Evolutionary conservation across 2,329 filamentous ascomycete species (phyloP), one percentile per base, ranked within the genome.

Genomic region (Hypomyces rosellus): DNA sequence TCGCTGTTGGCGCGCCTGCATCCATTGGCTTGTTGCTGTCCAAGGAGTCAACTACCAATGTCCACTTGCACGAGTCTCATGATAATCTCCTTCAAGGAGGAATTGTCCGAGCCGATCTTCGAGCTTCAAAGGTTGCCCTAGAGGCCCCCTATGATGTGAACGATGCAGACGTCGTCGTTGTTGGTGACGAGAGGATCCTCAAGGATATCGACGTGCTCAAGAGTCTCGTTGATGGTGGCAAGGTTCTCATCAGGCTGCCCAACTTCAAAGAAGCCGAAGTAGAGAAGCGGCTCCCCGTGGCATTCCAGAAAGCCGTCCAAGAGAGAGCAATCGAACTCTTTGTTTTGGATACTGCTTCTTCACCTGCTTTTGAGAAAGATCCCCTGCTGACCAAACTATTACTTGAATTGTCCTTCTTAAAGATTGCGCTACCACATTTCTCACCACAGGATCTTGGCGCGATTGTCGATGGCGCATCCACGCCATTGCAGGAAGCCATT

Each of bases 201-300:
- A 83, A 86, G 57, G 84, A 89, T 20, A 77, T 96, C 50, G 83
- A 92, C 57, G 74, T 95, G 18, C 65, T 91, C 34, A 78, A 82
- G 55, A 84, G 79, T 46, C 73, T 92, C 55, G 89, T 87, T 70
- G 61, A 78, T 38, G 81, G 82, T 48, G 87, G 86, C 49, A 85
- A 83, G 56, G 69, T 96, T 41, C 78, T 96, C 49, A 63, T 96
- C 39, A 88, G 84, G 62, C 77, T 93, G 20, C 78, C 88, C 25
- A 85, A 83, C 58, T 82, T 89, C 66, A 96, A 95, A 72, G 82
- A 89, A 46, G 92, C 95, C 41, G 90, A 96, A 34, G 67, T 91
- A 6, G 92, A 97, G 74, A 95, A 95, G 79, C 85, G 88, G 60
- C 74, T 99, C 5, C 81, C 89, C 2, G 75, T 77, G 36, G 67